phyloP scores from a whole-genome alignment of 176 grass and related monocot species.

The Themeda triandra region DNA sequence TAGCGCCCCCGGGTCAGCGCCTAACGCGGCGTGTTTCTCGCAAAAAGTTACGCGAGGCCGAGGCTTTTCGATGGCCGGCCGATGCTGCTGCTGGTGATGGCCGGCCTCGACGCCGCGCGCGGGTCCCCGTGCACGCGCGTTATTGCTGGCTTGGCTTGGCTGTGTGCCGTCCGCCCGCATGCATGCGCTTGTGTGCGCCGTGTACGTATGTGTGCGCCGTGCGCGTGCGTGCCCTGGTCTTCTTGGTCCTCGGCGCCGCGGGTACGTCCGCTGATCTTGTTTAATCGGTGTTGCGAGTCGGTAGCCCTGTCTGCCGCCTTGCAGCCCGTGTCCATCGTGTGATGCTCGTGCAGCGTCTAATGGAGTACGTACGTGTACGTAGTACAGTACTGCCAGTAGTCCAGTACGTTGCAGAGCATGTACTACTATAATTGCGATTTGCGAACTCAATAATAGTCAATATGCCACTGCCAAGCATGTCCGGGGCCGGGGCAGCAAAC shows the following conservation, averaged over 20 bases:
- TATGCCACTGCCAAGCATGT: too few species aligned
- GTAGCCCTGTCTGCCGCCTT: slow-evolving; percentile 23
- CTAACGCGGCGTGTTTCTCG: slow-evolving; percentile 56
- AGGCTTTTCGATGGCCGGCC: too few species aligned
- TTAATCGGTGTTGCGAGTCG: slow-evolving; percentile 43
- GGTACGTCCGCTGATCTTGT: background rate
- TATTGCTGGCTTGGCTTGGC: background rate
- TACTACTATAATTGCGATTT: too few species aligned
- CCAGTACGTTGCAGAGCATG: too few species aligned
- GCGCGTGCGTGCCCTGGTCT: background rate
- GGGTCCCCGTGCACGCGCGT: background rate
- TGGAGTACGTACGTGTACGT: too few species aligned
- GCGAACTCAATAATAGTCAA: too few species aligned
- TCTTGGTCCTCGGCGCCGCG: background rate
- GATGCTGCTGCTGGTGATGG: too few species aligned
- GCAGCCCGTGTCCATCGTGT: background rate
- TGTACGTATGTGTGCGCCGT: background rate
- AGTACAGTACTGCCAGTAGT: too few species aligned
- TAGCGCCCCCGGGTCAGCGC: slow-evolving; percentile 43
- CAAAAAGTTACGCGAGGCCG: slow-evolving; percentile 6
- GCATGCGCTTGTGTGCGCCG: background rate
- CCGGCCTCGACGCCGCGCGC: background rate
- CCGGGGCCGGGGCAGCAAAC: background rate
- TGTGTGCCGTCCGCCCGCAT: background rate
- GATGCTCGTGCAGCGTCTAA: too few species aligned